Evolutionary conservation across 2,329 filamentous ascomycete genomes (phyloP).

Genomic region (Aureobasidium sp.): DNA sequence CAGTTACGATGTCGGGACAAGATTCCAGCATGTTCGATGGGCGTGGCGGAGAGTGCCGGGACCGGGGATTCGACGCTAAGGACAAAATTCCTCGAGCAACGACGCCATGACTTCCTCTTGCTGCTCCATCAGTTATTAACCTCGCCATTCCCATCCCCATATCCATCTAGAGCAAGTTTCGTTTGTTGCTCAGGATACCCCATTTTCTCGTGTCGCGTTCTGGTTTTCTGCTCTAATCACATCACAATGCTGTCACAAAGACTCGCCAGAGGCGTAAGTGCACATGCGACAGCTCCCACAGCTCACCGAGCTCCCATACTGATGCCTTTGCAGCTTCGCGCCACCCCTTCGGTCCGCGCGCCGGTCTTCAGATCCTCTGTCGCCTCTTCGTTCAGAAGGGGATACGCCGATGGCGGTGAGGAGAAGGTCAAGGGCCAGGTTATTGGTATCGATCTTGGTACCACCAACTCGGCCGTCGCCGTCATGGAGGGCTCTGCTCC

Average conservation of each 20-base stretch:
- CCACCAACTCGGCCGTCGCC: constrained; percentile 99
- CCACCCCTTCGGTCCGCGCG: constrained; percentile 30
- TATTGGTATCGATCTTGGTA: constrained; percentile 99
- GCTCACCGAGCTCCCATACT: constrained; percentile 19
- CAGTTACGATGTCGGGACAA: not conserved
- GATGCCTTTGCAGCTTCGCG: constrained; percentile 21
- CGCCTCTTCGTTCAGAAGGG: constrained; percentile 62
- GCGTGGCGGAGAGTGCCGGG: constrained; percentile 4
- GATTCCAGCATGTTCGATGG: constrained; percentile 13
- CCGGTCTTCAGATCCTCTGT: constrained; percentile 55
- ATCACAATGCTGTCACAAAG: constrained; percentile 30
- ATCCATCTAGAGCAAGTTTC: constrained; percentile 1
- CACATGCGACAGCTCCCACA: constrained; percentile 3
- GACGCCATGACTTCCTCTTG: constrained; percentile 14
- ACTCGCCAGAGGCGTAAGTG: constrained; percentile 31
- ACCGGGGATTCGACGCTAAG: constrained; percentile 7
- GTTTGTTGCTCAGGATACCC: constrained; percentile 11
- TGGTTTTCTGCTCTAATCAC: constrained; percentile 9
- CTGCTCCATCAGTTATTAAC: constrained; percentile 12
- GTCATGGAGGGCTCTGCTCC: constrained; percentile 99
- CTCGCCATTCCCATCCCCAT: constrained; percentile 8
- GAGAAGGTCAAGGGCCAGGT: constrained; percentile 99
- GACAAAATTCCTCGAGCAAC: constrained; percentile 14
- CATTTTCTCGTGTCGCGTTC: constrained; percentile 12
- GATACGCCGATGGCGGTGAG: constrained; percentile 64